A percentile compares a stretch with the other conserved stretches of the same genome.
phyloP scores from a whole-genome alignment of 192 early-diverging fungal species.

The Coemansia sp. region DNA sequence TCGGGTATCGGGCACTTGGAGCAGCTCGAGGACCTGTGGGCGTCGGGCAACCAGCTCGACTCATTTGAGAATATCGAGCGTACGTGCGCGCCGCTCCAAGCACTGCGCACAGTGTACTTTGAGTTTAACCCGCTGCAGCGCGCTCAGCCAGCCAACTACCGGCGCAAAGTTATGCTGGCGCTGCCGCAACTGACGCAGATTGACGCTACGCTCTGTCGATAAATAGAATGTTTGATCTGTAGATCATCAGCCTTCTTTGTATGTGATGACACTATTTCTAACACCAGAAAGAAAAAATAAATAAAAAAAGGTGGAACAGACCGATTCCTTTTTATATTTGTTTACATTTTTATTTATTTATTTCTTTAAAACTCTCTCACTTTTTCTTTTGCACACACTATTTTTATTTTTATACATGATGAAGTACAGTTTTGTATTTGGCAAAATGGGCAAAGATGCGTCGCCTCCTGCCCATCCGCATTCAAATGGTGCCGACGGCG shows the following conservation, averaged over 20 bases:
- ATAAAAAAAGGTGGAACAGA: no score
- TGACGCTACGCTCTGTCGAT: slow-evolving; percentile 72
- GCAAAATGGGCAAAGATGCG: slow-evolving; percentile 18
- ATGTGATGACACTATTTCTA: no score
- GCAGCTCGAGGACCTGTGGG: slow-evolving; percentile 89
- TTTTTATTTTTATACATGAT: slow-evolving; percentile 10
- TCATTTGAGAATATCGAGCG: slow-evolving; percentile 77
- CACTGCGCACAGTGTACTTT: slow-evolving; percentile 87
- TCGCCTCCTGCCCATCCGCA: not conserved
- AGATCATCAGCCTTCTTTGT: no score
- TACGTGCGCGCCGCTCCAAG: slow-evolving; percentile 61
- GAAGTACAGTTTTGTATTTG: slow-evolving; percentile 30
- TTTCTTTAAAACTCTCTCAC: not conserved
- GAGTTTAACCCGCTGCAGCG: slow-evolving; percentile 94
- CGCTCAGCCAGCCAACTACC: slow-evolving; percentile 75
- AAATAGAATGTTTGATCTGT: not conserved
- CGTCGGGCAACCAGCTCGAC: slow-evolving; percentile 76
- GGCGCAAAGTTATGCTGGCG: slow-evolving; percentile 82
- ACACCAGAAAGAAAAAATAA: no score
- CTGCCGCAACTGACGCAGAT: slow-evolving; percentile 90
- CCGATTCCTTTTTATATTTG: not conserved
- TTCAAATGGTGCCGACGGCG: not conserved
- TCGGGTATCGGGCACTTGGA: slow-evolving; percentile 72
- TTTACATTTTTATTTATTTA: slow-evolving; percentile 37
- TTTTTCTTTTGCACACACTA: slow-evolving; percentile 1